Evolutionary conservation across 2,329 filamentous ascomycete species (phyloP).

Genomic region (Pseudopithomyces maydicus): DNA sequence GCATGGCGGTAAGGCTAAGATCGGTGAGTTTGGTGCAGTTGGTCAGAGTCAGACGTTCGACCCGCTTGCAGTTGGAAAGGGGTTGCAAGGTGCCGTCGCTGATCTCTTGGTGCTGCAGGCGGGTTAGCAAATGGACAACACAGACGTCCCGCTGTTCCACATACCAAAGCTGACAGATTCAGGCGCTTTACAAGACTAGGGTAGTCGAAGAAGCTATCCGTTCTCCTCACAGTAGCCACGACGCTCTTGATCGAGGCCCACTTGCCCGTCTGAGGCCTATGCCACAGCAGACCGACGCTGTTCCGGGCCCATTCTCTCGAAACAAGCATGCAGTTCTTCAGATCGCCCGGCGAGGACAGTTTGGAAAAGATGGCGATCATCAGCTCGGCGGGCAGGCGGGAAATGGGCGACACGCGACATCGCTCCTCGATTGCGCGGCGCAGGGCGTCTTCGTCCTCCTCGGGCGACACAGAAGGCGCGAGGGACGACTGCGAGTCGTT

Average conservation of each 20-base stretch:
- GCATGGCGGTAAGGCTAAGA: slow-evolving; percentile 76
- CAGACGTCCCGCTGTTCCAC: neutral
- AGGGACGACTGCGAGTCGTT: slow-evolving; percentile 95
- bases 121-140: neutral
- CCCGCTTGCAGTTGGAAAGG: slow-evolving; percentile 81
- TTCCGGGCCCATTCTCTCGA: slow-evolving; percentile 93
- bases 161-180: slow-evolving; percentile 76
- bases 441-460: slow-evolving; percentile 72
- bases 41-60: slow-evolving; percentile 91
- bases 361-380: slow-evolving; percentile 91
- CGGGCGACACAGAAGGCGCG: slow-evolving; percentile 77
- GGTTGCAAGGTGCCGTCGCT: slow-evolving; percentile 89
- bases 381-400: slow-evolving; percentile 88
- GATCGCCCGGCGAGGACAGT: slow-evolving; percentile 74
- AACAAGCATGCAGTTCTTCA: slow-evolving; percentile 90
- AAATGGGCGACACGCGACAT: slow-evolving; percentile 76
- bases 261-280: slow-evolving; percentile 86
- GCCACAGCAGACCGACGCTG: slow-evolving; percentile 91
- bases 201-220: slow-evolving; percentile 85
- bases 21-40: slow-evolving; percentile 88
- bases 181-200: slow-evolving; percentile 88
- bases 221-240: slow-evolving; percentile 73
- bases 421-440: slow-evolving; percentile 62
- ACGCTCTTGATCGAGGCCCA: slow-evolving; percentile 83
- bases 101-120: slow-evolving; percentile 62